phyloP scores from a whole-genome alignment of 805 yeast genomes.

The Lachancea mirantina region DNA sequence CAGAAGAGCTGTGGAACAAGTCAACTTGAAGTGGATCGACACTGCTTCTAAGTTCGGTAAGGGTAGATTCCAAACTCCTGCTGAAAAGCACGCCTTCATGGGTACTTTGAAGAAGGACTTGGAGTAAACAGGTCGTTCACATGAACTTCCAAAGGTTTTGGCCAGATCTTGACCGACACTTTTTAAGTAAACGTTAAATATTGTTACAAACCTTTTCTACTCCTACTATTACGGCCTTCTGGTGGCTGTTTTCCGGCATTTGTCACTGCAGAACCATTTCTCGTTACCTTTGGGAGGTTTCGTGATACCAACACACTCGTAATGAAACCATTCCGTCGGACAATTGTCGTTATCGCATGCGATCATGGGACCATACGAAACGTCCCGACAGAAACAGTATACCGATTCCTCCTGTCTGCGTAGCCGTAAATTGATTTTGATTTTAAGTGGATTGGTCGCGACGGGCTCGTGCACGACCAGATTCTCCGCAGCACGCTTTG shows the following conservation, averaged over 20 bases:
- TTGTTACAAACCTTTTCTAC: slow-evolving; percentile 2
- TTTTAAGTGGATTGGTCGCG: slow-evolving; percentile 7
- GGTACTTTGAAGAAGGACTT: slow-evolving; percentile 99
- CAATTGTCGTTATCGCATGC: slow-evolving; percentile 83
- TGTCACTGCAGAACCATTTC: slow-evolving; percentile 68
- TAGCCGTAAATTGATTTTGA: slow-evolving; percentile 1
- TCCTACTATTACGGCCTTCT: slow-evolving; percentile 3
- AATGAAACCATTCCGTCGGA: slow-evolving; percentile 72
- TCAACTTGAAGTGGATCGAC: slow-evolving; percentile 98
- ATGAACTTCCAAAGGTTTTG: neutral
- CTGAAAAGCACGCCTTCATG: slow-evolving; percentile 99
- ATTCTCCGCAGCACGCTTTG: neutral
- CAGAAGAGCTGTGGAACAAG: slow-evolving; percentile 95
- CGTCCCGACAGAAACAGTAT: slow-evolving; percentile 44
- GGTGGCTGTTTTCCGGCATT: slow-evolving; percentile 12
- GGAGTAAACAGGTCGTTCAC: slow-evolving; percentile 30
- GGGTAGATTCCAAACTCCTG: slow-evolving; percentile 99
- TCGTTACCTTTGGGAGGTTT: slow-evolving; percentile 48
- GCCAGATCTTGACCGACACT: neutral
- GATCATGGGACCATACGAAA: slow-evolving; percentile 69
- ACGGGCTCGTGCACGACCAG: slow-evolving; percentile 1
- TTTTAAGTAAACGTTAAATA: neutral
- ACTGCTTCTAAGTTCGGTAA: slow-evolving; percentile 99
- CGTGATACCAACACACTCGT: slow-evolving; percentile 62
- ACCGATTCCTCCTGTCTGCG: slow-evolving; percentile 10